Conservation (phyloP, 108 stramenopile species). For the Cylindrotheca closterium region DNA sequence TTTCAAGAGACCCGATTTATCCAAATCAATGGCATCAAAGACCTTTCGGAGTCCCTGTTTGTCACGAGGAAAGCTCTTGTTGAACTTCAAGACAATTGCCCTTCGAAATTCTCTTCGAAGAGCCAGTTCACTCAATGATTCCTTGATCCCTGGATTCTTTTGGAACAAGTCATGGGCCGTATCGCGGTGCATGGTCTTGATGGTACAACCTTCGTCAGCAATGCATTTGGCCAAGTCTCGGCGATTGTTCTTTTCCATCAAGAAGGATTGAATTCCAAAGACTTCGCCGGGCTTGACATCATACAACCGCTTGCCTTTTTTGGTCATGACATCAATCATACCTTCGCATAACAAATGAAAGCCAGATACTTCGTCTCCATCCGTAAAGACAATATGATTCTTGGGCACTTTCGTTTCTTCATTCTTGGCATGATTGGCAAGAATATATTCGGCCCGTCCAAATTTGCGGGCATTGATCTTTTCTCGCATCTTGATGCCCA, state of each 20-base stretch:
- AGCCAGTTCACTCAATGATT: slow-evolving; percentile 50
- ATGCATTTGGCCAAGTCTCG: slow-evolving; percentile 55
- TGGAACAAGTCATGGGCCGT: slow-evolving; percentile 44
- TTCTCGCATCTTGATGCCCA: slow-evolving; percentile 21
- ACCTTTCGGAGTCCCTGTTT: slow-evolving; percentile 37
- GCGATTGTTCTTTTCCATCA: slow-evolving; percentile 26
- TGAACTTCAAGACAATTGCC: slow-evolving; percentile 47
- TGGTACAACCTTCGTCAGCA: slow-evolving; percentile 30
- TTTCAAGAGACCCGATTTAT: slow-evolving; percentile 37
- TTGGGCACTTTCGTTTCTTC: slow-evolving; percentile 47
- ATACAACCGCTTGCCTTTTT: slow-evolving; percentile 38
- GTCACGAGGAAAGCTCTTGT: slow-evolving; percentile 38
- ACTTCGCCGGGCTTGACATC: slow-evolving; percentile 44
- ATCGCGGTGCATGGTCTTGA: slow-evolving; percentile 31
- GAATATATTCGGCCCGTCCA: slow-evolving; percentile 54
- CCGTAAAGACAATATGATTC: slow-evolving; percentile 47
- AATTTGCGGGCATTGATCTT: slow-evolving; percentile 21
- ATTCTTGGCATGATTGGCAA: slow-evolving; percentile 55
- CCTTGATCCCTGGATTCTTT: slow-evolving; percentile 32
- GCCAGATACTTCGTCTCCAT: slow-evolving; percentile 47
- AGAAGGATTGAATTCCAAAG: slow-evolving; percentile 50
- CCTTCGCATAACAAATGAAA: slow-evolving; percentile 65
- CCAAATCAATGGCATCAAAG: slow-evolving; percentile 60
- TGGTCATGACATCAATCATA: slow-evolving; percentile 49
- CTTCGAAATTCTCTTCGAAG: slow-evolving; percentile 65